Evolutionary conservation across 2,329 filamentous ascomycete species (phyloP), one percentile per base, ranked within the genome.

Genomic region (Rhytidhysteron rufulum): DNA sequence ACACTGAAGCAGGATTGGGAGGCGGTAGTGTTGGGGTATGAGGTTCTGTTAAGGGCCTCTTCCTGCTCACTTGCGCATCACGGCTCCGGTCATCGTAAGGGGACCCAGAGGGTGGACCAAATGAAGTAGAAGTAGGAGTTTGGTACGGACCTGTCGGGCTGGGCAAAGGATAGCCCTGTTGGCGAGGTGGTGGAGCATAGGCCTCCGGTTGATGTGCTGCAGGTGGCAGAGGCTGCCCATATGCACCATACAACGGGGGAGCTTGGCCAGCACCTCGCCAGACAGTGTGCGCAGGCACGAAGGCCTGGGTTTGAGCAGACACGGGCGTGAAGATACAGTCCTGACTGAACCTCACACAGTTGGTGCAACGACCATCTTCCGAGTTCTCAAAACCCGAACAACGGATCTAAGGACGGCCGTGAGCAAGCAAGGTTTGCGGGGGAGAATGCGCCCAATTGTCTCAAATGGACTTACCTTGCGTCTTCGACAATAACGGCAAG

Each of bases 241-340:
- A 74, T 20, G 72, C 71, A 44, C 72, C 72, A 50, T 73, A 75
- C 76, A 74, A 66, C 36, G 70, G 69, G 18, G 70, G 69, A 21
- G 62, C 58, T 42, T 61, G 57, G 17, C 70, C 70, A 27, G 60
- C 60, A 32, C 63, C 60, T 37, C 71, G 68, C 65, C 68, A 85
- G 42, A 82, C 79, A 5, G 83, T 81, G 58, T 86, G 81, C 8
- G 82, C 83, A 6, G 83, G 83, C 24, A 87, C 83, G 56, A 87
- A 87, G 9, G 84, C 83, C 62, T 86, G 83, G 7, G 82, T 80
- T 65, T 86, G 83, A 9, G 82, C 83, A 3, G 82, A 86, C 18
- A 88, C 83, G 2, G 84, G 83, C 1, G 83, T 86, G 65, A 88
- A 88, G 65, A 88, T 80, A 66, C 84, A 88, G 59, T 86, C 82